phyloP scores from a whole-genome alignment of 2,329 filamentous ascomycete genomes.

The Epichloe festucae region DNA sequence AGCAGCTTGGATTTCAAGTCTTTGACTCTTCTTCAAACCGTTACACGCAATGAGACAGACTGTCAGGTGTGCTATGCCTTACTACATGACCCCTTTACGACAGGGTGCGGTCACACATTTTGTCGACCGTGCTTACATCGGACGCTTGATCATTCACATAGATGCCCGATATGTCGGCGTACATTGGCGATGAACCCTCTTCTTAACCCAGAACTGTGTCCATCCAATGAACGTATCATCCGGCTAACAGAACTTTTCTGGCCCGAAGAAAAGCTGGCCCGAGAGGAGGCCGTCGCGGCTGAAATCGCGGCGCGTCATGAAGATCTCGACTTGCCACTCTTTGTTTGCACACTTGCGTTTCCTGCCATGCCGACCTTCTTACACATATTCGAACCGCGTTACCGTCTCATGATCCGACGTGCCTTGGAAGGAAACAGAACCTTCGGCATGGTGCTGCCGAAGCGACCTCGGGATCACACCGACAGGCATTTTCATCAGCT shows the following conservation, averaged over 20 bases:
- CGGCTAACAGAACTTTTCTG: slow-evolving; percentile 57
- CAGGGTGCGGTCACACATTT: slow-evolving; percentile 78
- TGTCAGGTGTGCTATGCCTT: slow-evolving; percentile 81
- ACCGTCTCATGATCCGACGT: slow-evolving; percentile 77
- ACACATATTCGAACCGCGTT: slow-evolving; percentile 86
- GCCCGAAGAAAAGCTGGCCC: slow-evolving; percentile 47
- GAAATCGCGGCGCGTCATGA: slow-evolving; percentile 45
- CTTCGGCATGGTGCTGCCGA: slow-evolving; percentile 78
- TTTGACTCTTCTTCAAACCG: slow-evolving; percentile 46
- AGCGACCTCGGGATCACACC: slow-evolving; percentile 28
- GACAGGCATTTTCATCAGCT: slow-evolving; percentile 50
- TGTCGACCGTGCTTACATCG: slow-evolving; percentile 69
- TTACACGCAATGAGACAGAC: slow-evolving; percentile 58
- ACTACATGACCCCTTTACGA: slow-evolving; percentile 72
- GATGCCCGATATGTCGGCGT: slow-evolving; percentile 72
- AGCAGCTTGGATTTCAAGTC: background rate
- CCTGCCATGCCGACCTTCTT: slow-evolving; percentile 76
- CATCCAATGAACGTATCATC: slow-evolving; percentile 49
- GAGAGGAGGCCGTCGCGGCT: slow-evolving; percentile 39
- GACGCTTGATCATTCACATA: slow-evolving; percentile 61
- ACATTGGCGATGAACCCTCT: slow-evolving; percentile 38
- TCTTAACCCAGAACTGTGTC: slow-evolving; percentile 26
- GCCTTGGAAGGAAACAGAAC: slow-evolving; percentile 56
- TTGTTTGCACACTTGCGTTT: slow-evolving; percentile 71
- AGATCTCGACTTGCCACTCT: slow-evolving; percentile 55